These are phyloP conservation scores for Monilinia vaccinii-corymbosi DNA, from an alignment of 2,329 filamentous ascomycete species.

Conservation along the genomic window DNA sequence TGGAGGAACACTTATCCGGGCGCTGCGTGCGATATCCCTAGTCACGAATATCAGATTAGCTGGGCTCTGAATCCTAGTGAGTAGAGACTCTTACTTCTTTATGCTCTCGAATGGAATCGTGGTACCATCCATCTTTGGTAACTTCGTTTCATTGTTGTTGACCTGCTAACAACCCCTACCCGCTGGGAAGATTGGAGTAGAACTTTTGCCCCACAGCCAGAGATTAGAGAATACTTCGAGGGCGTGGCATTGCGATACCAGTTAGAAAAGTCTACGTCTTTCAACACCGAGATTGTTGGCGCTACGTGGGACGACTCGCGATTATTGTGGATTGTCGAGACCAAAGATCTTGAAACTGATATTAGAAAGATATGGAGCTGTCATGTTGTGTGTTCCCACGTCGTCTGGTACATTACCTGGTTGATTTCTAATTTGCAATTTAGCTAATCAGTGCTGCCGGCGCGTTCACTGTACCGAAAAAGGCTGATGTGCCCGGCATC, in stretches of 20 bases:
- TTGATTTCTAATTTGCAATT: background rate
- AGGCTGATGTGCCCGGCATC: background rate
- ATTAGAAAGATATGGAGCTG: background rate
- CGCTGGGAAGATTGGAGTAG: background rate
- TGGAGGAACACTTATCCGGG: conserved; percentile 2
- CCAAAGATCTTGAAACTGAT: background rate
- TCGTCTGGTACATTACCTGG: too few species aligned
- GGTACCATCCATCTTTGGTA: background rate
- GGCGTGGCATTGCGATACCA: background rate
- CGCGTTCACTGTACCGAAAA: background rate
- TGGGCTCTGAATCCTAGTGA: conserved; percentile 4
- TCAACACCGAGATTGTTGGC: background rate
- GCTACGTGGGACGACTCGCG: background rate
- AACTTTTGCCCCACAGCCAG: background rate
- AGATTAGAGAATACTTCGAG: conserved; percentile 3
- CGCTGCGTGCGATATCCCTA: conserved; percentile 1
- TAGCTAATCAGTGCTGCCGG: background rate
- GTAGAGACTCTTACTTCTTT: background rate
- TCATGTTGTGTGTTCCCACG: background rate
- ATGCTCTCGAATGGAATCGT: background rate
- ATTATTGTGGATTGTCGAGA: background rate
- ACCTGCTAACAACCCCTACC: background rate
- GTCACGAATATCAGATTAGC: conserved; percentile 1
- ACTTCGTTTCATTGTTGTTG: background rate
- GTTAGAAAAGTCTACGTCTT: background rate